These are phyloP conservation scores for Chloranthus sessilifolius DNA, from an alignment of 164 flowering plant species.

Conservation along the genomic window DNA sequence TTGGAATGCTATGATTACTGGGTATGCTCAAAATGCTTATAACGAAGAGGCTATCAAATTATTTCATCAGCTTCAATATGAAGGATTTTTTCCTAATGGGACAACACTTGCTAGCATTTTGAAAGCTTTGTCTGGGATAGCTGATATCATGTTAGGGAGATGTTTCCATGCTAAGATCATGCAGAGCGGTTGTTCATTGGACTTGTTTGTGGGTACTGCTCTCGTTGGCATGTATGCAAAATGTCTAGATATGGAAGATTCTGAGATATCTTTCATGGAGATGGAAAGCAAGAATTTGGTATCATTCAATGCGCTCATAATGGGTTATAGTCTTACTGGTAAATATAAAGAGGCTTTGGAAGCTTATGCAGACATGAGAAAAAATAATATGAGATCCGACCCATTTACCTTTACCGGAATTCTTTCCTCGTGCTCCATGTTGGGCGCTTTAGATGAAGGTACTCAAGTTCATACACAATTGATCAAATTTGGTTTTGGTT, in stretches of 20 bases:
- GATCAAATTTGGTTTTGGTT: conserved; percentile 12
- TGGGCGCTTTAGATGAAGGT: conserved; percentile 2
- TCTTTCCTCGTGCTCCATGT: conserved; percentile 10
- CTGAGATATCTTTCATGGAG: conserved; percentile 4
- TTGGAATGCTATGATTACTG: conserved; percentile 14
- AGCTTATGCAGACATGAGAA: not conserved
- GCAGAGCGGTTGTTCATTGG: conserved; percentile 3
- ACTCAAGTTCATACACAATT: conserved; percentile 7
- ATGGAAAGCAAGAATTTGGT: conserved; percentile 8
- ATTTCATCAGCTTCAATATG: conserved; percentile 1
- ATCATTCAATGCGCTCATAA: conserved; percentile 9
- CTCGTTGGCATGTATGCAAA: conserved; percentile 10
- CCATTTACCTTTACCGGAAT: conserved; percentile 4
- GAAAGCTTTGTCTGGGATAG: conserved; percentile 5
- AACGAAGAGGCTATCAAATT: conserved; percentile 4
- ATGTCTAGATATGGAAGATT: conserved; percentile 2
- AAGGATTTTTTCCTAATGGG: conserved; percentile 7
- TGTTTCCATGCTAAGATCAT: conserved; percentile 8
- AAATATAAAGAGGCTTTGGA: conserved; percentile 5
- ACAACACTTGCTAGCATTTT: conserved; percentile 8
- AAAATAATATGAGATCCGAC: conserved; percentile 5
- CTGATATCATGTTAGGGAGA: not conserved
- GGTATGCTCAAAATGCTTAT: conserved; percentile 8
- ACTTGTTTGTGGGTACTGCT: conserved; percentile 13
- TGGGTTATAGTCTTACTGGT: conserved; percentile 2